phyloP scores from a whole-genome alignment of 1,284 basidiomycete species.

The Phellinidium pouzarii region DNA sequence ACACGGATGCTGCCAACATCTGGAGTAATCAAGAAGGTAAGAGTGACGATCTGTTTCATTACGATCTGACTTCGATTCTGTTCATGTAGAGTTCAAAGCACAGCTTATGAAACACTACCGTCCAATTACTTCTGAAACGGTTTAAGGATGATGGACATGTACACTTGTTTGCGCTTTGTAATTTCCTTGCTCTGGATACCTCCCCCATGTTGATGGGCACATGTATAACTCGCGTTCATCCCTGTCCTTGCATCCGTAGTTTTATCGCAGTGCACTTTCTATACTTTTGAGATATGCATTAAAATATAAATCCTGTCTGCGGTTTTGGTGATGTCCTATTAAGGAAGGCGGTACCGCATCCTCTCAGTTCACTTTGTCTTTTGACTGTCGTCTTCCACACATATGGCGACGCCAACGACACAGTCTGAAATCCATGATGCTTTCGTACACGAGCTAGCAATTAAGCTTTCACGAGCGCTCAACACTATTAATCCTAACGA shows the following conservation, averaged over 20 bases:
- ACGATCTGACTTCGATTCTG: not conserved
- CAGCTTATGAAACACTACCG: conserved; percentile 73
- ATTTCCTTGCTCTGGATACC: conserved; percentile 13
- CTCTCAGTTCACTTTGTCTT: not conserved
- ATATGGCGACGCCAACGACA: conserved; percentile 13
- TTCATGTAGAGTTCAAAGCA: conserved; percentile 52
- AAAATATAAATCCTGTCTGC: too few species aligned
- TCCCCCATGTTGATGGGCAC: not conserved
- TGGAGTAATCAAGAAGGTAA: conserved; percentile 66
- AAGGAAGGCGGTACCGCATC: not conserved
- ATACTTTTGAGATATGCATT: too few species aligned
- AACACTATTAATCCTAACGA: conserved; percentile 81
- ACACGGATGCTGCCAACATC: conserved; percentile 71
- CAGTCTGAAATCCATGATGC: conserved; percentile 31
- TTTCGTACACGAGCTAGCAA: conserved; percentile 73
- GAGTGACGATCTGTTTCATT: conserved; percentile 19
- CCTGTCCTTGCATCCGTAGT: not conserved
- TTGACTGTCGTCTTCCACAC: not conserved
- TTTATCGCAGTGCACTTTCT: conserved; percentile 9
- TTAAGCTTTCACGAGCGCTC: conserved; percentile 73
- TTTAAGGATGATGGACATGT: conserved; percentile 24
- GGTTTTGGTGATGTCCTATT: too few species aligned
- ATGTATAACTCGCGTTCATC: conserved; percentile 11
- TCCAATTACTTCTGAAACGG: conserved; percentile 43
- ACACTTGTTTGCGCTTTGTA: not conserved